Percentiles rank a stretch among this genome's conserved stretches.
These are phyloP conservation scores for Thielaviopsis musarum DNA, from an alignment of 2,329 filamentous ascomycete species.

Conservation along the genomic window DNA sequence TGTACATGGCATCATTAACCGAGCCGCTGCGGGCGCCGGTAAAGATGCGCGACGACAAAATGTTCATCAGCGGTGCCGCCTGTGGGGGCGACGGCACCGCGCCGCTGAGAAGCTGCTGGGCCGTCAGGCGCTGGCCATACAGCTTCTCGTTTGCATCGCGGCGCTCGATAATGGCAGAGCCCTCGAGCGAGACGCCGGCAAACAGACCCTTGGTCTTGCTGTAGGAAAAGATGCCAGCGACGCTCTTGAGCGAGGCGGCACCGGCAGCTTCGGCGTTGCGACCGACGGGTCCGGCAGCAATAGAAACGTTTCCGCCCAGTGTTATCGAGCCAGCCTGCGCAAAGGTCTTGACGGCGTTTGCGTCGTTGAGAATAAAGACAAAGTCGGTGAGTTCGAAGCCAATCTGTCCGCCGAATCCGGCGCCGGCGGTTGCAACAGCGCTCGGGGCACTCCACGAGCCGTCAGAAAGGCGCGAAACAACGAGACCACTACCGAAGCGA, in stretches of 20 bases:
- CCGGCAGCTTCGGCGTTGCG: constrained; percentile 93
- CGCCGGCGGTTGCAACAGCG: constrained; percentile 65
- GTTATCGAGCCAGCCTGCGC: constrained; percentile 84
- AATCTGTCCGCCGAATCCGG: constrained; percentile 72
- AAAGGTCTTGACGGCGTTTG: constrained; percentile 78
- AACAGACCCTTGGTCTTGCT: constrained; percentile 96
- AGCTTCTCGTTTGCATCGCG: constrained; percentile 95
- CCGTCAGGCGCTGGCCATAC: constrained; percentile 70
- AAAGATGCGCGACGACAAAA: constrained; percentile 76
- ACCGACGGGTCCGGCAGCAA: constrained; percentile 85
- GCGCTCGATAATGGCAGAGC: constrained; percentile 81
- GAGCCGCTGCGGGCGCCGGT: constrained; percentile 38
- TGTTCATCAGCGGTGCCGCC: constrained; percentile 66
- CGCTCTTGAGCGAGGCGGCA: constrained; percentile 73
- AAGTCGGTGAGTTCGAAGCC: constrained; percentile 84
- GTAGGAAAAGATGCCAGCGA: constrained; percentile 90
- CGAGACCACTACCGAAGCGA: constrained; percentile 66
- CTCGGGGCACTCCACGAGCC: constrained; percentile 68
- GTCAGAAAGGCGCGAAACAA: constrained; percentile 62
- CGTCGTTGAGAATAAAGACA: constrained; percentile 95
- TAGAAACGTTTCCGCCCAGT: constrained; percentile 86
- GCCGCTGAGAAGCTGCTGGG: constrained; percentile 65
- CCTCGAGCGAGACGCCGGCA: constrained; percentile 86
- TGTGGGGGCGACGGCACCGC: constrained; percentile 61
- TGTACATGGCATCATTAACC: constrained; percentile 61